Conservation (phyloP, 2,329 filamentous ascomycete genomes). For the Clarireedia paspali region DNA sequence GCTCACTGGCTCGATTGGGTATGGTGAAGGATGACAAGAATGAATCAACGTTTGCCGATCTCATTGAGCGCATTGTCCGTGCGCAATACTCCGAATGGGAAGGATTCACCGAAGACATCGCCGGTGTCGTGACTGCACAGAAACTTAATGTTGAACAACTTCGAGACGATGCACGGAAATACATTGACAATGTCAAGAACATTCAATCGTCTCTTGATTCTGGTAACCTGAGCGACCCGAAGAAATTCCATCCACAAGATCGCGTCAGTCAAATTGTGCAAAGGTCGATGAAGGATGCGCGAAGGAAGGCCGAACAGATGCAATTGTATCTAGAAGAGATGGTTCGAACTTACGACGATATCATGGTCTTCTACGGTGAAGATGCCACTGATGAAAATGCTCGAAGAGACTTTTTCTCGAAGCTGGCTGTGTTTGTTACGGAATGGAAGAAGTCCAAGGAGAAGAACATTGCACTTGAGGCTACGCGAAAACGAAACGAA, state of each 20-base stretch:
- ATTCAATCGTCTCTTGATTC: constrained; percentile 86
- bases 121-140: constrained; percentile 66
- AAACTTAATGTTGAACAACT: constrained; percentile 96
- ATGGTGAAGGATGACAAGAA: constrained; percentile 99
- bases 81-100: constrained; percentile 97
- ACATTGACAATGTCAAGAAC: constrained; percentile 92
- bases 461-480: constrained; percentile 82
- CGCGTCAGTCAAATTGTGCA: constrained; percentile 88
- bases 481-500: constrained; percentile 77
- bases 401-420: constrained; percentile 90
- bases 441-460: constrained; percentile 96
- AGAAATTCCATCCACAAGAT: constrained; percentile 97
- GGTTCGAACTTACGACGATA: constrained; percentile 84
- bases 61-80: constrained; percentile 92
- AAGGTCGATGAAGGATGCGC: constrained; percentile 90
- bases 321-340: constrained; percentile 90
- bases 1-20: constrained; percentile 80
- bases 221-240: constrained; percentile 90
- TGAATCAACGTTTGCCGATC: constrained; percentile 87
- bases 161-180: constrained; percentile 77
- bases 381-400: constrained; percentile 86
- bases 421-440: constrained; percentile 79
- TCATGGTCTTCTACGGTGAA: constrained; percentile 94
- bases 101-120: constrained; percentile 76
- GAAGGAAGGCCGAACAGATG: constrained; percentile 94